Evolutionary conservation across 805 yeast species (phyloP), one percentile per base, ranked within the genome.

Genomic region (Candida sakaeoensis): DNA sequence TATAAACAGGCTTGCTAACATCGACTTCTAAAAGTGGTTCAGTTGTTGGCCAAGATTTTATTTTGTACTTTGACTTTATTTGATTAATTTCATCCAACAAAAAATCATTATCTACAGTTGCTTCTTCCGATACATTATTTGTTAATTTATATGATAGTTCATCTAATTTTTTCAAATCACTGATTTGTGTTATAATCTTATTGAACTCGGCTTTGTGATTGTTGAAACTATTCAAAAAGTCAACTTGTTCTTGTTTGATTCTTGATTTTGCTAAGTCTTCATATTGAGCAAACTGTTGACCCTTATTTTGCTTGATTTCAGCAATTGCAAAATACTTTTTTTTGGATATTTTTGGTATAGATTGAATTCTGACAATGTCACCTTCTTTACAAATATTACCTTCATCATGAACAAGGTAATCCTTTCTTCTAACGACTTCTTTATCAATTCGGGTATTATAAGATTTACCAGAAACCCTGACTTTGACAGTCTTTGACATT

Each of bases 401-500:
- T 66, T 91, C 96, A 60, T 91, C 99, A 61, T 91, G 99, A 13
- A 89, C 97, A 44, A 91, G 66, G 60, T 78, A 89, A 55, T 87
- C 95, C 54, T 84, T 85, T 68, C 89, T 78, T 54, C 76, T 80
- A 53, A 85, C 67, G 50, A 86, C 72, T 49, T 86, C 87, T 64
- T 85, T 85, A 58, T 85, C 84, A 47, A 86, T 75, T 44, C 72
- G 66, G 43, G 75, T 75, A 61, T 88, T 84, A 69, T 81, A 87
- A 31, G 77, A 76, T 54, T 80, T 81, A 33, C 80, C 80, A 58
- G 85, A 83, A 23, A 91, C 90, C 45, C 96, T 77, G 44, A 91
- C 97, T 67, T 89, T 90, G 47, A 91, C 89, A 42, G 98, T 91
- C 69, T 91, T 93, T 64, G 77, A 75, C 96, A 90, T 93, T 61